Base-by-base conservation (phyloP, 2,329 filamentous ascomycete species). In the Whalleya microplaca region DNA sequence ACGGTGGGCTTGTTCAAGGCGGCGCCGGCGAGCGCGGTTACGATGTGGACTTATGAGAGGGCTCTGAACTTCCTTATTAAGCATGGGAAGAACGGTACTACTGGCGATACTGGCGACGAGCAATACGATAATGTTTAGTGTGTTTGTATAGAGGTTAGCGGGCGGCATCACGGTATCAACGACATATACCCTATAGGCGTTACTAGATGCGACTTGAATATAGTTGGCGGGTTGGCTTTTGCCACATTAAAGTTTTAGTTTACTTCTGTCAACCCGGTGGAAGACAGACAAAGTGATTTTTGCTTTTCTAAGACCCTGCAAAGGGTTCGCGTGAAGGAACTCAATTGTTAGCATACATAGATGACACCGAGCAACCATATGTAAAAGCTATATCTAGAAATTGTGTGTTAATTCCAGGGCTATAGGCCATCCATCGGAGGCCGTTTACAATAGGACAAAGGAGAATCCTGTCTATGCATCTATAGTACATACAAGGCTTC, bases 31-130 rank as follows among this genome's bases (percentile, higher is more conserved):
- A 95, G 91, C 72, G 92, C 93, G 6, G 85, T 96, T 29, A 97
- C 93, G 0, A 91, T 97, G 80, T 97, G 92, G 92, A 96, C 91
- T 1, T 97, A 96, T 74, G 93, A 96, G 77, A 80, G 88, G 68
- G 84, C 84, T 18, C 77, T 97, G 76, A 82, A 79, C 48, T 64
- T 85, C 20, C 76, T 94, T 58, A 76, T 80, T 29, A 66, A 66
- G 18, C 58, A 29, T 44, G 27, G 51, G 60, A 74, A 43, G 66
- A 64, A 40, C 45, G 45, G 43, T 50, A 37, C 53, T 55, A 19
- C 18, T 43, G 52, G 45, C 42, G 32, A 37, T 46, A 41, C 21
- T 49, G 53, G 37, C 14, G 29, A 12, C 44, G 32, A 12, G 18
- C 41, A 14, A 41, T 41, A 41, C 37, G 4, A 48, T 27, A 42